These are phyloP conservation scores for Coemansia javaensis DNA, from an alignment of 192 early-diverging fungal genomes.

Conservation along the genomic window DNA sequence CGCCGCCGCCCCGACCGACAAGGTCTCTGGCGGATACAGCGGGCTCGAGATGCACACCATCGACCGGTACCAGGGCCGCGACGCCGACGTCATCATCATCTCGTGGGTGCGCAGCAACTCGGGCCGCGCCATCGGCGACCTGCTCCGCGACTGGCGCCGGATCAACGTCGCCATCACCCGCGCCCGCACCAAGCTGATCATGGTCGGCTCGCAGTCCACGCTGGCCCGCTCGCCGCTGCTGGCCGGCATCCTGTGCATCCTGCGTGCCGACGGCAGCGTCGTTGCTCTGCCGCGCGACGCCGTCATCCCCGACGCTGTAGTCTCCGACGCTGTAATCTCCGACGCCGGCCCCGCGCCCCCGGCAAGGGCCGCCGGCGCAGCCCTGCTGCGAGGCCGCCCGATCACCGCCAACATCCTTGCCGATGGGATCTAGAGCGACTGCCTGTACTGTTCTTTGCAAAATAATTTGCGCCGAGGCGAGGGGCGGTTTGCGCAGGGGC, in stretches of 20 bases:
- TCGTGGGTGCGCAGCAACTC: slow-evolving; percentile 84
- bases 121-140: slow-evolving; percentile 67
- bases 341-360: neutral
- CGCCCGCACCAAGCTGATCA: slow-evolving; percentile 79
- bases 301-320: slow-evolving; percentile 2
- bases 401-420: slow-evolving; percentile 28
- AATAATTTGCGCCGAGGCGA: too few species aligned
- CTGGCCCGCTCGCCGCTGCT: slow-evolving; percentile 57
- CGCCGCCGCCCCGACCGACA: too few species aligned
- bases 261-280: slow-evolving; percentile 10
- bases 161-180: slow-evolving; percentile 94
- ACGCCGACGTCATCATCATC: slow-evolving; percentile 87
- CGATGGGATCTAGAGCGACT: too few species aligned
- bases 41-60: slow-evolving; percentile 80
- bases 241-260: slow-evolving; percentile 48
- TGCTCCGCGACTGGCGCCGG: slow-evolving; percentile 85
- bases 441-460: too few species aligned
- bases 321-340: neutral
- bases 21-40: neutral
- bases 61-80: slow-evolving; percentile 91
- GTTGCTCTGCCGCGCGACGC: slow-evolving; percentile 21
- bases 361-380: slow-evolving; percentile 5
- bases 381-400: slow-evolving; percentile 16
- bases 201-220: slow-evolving; percentile 79
- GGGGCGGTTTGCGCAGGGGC: too few species aligned